Evolutionary conservation across 306 rosid species (phyloP), one percentile per base, ranked within the genome.

Genomic region (Castanea mollissima): DNA sequence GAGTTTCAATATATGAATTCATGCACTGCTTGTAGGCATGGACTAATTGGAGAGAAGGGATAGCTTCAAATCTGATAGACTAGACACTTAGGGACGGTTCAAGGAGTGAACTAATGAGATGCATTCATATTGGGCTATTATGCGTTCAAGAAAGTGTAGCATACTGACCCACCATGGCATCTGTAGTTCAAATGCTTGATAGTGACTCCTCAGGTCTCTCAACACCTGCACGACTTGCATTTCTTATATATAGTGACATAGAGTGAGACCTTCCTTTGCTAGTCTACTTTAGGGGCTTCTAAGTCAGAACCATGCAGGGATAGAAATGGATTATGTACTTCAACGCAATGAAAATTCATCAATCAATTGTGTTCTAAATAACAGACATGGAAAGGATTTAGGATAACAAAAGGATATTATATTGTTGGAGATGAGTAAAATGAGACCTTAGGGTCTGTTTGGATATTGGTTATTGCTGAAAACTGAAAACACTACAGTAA

Each of bases 41-140:
- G 79, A 76, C 49, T 25, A 60, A 41, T 41, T 76, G 73, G 79
- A 76, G 18, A 60, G 79, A 76, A 25, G 72, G 71, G n/a, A 76
- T 2, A n/a, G 51, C 41, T 32, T 41, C n/a, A 0, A 49, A 44
- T 9, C 1, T 76, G 29, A 29, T 76, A 46, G 79, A 76, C 60
- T 23, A 58, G 0, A 63, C 60, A 31, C 73, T 76, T 2, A 51
- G 5, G 10, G 20, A 1, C 20, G 1, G 19, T 62, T 25, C 18
- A 5, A 27, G 27, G 13, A 49, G 19, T 11, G 73, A 25, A 71
- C 59, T 44, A 44, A 44, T 44, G 51, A 44, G 51, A 44, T 10
- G 51, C 51, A 2, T 44, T 44, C 51, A 44, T 9, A 44, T 44
- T 44, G 51, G 51, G 51, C 9, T 44, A 44, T 44, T 44, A 44